A percentile compares a stretch with the other conserved stretches of the same genome.
Conservation (phyloP, 2,329 filamentous ascomycete genomes). For the Xylariaceae sp. region DNA sequence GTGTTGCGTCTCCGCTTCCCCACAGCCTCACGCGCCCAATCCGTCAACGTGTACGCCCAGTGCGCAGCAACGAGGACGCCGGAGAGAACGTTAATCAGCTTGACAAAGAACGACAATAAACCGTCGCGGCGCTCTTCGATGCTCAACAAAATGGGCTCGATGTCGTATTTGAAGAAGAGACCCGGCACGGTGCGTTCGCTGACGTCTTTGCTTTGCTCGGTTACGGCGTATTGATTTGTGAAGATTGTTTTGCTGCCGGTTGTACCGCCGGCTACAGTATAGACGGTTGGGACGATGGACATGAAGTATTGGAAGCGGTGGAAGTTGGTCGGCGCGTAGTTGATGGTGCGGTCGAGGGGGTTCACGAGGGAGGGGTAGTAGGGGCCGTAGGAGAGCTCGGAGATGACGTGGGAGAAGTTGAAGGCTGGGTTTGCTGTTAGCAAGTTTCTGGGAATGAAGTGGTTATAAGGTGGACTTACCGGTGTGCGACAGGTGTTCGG, state of each 20-base stretch:
- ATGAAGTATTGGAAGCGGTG: slow-evolving; percentile 98
- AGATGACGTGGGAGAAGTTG: slow-evolving; percentile 97
- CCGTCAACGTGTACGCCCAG: slow-evolving; percentile 82
- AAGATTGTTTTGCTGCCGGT: slow-evolving; percentile 58
- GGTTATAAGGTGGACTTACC: slow-evolving; percentile 47
- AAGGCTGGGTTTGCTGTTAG: slow-evolving; percentile 56
- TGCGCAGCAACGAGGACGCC: slow-evolving; percentile 90
- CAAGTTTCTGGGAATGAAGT: neutral
- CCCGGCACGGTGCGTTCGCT: slow-evolving; percentile 71
- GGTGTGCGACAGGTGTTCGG: slow-evolving; percentile 69
- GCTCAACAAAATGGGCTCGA: slow-evolving; percentile 86
- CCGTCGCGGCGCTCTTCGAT: slow-evolving; percentile 77
- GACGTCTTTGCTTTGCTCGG: slow-evolving; percentile 71
- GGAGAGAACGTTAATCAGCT: slow-evolving; percentile 83
- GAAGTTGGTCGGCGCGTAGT: slow-evolving; percentile 70
- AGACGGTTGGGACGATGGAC: slow-evolving; percentile 89
- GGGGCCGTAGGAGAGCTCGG: slow-evolving; percentile 93
- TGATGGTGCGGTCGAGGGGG: slow-evolving; percentile 86
- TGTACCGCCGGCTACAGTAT: slow-evolving; percentile 56
- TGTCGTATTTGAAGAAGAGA: slow-evolving; percentile 98
- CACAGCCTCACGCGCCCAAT: slow-evolving; percentile 61
- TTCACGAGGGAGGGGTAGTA: slow-evolving; percentile 93
- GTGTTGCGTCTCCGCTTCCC: slow-evolving; percentile 43
- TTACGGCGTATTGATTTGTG: slow-evolving; percentile 98
- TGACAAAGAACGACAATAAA: slow-evolving; percentile 68